These are phyloP conservation scores for Aureobasidium lini DNA, from an alignment of 2,329 filamentous ascomycete genomes.

Conservation along the genomic window DNA sequence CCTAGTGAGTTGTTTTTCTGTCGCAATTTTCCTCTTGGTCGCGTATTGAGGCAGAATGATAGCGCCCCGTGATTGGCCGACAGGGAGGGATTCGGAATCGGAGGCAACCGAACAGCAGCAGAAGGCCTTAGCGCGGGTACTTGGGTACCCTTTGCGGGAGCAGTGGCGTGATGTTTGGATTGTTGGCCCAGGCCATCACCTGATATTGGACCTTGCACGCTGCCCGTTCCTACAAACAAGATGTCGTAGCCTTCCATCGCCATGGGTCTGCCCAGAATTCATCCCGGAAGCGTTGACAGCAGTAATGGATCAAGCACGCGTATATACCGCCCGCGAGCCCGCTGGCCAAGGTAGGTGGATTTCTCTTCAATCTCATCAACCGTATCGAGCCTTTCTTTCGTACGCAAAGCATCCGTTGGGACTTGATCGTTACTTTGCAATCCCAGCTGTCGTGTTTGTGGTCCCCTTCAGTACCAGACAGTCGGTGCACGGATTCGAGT, in stretches of 20 bases:
- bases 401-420: constrained; percentile 2
- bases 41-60: neutral
- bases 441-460: constrained; percentile 7
- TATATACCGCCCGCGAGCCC: constrained; percentile 5
- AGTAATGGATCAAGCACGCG: neutral
- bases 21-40: neutral
- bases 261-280: constrained; percentile 6
- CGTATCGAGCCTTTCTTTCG: constrained; percentile 5
- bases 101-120: neutral
- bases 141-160: neutral
- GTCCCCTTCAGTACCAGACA: neutral
- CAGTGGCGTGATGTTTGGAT: constrained; percentile 14
- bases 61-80: constrained; percentile 3
- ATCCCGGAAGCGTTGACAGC: constrained; percentile 1
- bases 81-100: neutral
- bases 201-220: constrained; percentile 13
- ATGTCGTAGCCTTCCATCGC: constrained; percentile 11
- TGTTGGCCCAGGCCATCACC: constrained; percentile 12
- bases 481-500: constrained; percentile 2
- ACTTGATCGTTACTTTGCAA: neutral
- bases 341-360: constrained; percentile 7
- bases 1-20: constrained; percentile 1
- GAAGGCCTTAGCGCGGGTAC: constrained; percentile 9
- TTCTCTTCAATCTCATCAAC: neutral
- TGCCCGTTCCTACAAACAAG: constrained; percentile 13